Evolutionary conservation across 768 basidiomycete genomes (phyloP).

Genomic region (Phanerochaete carnosa): DNA sequence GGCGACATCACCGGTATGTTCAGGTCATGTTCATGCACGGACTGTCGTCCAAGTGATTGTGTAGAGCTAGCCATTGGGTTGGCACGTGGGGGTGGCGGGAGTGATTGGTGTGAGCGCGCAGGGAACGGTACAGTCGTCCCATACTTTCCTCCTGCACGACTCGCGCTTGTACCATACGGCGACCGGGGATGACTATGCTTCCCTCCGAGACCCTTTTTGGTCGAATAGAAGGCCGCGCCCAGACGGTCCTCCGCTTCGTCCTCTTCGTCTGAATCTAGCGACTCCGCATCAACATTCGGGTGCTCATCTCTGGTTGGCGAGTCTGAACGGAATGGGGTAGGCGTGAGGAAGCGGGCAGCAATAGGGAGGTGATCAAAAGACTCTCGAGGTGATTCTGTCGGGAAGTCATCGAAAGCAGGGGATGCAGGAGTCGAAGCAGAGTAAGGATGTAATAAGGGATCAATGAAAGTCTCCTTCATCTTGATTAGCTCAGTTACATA

Average conservation of each 20-base stretch:
- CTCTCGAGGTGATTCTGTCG: slow-evolving; percentile 60
- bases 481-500: slow-evolving; percentile 88
- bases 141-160: slow-evolving; percentile 38
- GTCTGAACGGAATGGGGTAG: slow-evolving; percentile 42
- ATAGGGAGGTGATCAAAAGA: slow-evolving; percentile 80
- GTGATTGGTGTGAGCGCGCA: slow-evolving; percentile 73
- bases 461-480: slow-evolving; percentile 93
- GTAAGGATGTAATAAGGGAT: slow-evolving; percentile 84
- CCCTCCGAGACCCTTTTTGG: slow-evolving; percentile 28
- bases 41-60: slow-evolving; percentile 73
- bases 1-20: slow-evolving; percentile 32
- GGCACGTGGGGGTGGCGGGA: slow-evolving; percentile 61
- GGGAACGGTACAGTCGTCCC: slow-evolving; percentile 67
- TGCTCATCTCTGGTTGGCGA: slow-evolving; percentile 47
- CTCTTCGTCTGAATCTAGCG: slow-evolving; percentile 70
- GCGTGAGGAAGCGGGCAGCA: slow-evolving; percentile 88
- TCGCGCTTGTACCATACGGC: slow-evolving; percentile 58
- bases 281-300: slow-evolving; percentile 72
- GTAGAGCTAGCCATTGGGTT: slow-evolving; percentile 59
- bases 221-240: slow-evolving; percentile 38
- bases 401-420: slow-evolving; percentile 68
- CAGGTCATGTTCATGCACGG: slow-evolving; percentile 46
- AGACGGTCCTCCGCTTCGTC: slow-evolving; percentile 53
- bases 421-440: slow-evolving; percentile 54
- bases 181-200: slow-evolving; percentile 74